Conservation (phyloP, 1,284 basidiomycete species). For the Pyrrhoderma noxium region DNA sequence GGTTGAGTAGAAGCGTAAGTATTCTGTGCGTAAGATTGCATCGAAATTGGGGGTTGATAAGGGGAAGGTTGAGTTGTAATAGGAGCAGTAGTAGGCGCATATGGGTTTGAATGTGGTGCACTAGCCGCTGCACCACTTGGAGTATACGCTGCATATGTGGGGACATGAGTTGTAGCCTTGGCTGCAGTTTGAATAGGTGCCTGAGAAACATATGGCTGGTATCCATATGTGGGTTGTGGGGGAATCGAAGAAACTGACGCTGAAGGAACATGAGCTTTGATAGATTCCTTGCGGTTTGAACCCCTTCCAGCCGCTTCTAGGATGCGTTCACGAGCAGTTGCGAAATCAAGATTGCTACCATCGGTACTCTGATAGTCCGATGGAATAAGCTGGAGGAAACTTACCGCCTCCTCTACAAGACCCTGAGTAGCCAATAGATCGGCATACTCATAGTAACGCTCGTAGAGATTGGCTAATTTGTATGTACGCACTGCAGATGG, state of each 20-base stretch:
- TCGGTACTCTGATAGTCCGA: slow-evolving; percentile 63
- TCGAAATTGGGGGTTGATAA: slow-evolving; percentile 24
- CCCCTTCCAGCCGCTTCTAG: slow-evolving; percentile 38
- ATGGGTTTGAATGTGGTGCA: slow-evolving; percentile 9
- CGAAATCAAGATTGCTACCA: slow-evolving; percentile 45
- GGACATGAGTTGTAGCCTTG: slow-evolving; percentile 4
- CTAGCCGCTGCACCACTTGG: slow-evolving; percentile 10
- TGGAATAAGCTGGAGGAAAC: slow-evolving; percentile 79
- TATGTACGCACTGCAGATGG: slow-evolving; percentile 51
- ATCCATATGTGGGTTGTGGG: slow-evolving; percentile 7
- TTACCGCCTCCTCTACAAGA: slow-evolving; percentile 74
- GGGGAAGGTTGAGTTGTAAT: slow-evolving; percentile 16
- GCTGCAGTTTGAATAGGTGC: neutral
- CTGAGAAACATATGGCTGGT: slow-evolving; percentile 14
- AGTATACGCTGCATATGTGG: slow-evolving; percentile 12
- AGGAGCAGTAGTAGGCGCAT: slow-evolving; percentile 15
- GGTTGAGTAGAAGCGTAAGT: slow-evolving; percentile 20
- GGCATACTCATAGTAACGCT: slow-evolving; percentile 94
- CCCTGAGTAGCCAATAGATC: slow-evolving; percentile 89
- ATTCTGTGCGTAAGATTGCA: slow-evolving; percentile 19
- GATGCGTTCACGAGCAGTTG: slow-evolving; percentile 58
- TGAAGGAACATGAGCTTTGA: slow-evolving; percentile 5
- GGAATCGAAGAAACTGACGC: slow-evolving; percentile 10
- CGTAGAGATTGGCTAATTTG: slow-evolving; percentile 84
- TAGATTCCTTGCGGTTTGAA: slow-evolving; percentile 8